Conservation (phyloP, 805 yeast genomes). For the Myxozyma neotropica region DNA sequence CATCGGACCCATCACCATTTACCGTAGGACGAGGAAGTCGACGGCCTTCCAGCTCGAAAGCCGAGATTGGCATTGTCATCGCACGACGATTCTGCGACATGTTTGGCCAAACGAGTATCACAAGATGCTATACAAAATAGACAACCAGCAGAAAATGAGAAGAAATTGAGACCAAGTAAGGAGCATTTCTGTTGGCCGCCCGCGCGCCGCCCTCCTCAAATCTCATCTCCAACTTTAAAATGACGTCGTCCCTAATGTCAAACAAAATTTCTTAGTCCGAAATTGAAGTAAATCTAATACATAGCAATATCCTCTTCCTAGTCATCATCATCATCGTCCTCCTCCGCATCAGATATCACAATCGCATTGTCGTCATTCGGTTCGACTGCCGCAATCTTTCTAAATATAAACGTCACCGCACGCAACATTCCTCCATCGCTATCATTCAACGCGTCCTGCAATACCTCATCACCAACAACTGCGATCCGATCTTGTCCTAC, state of each 20-base stretch:
- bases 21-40: conserved; percentile 11
- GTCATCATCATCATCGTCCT: background rate
- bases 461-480: conserved; percentile 17
- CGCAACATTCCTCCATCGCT: background rate
- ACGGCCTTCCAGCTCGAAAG: conserved; percentile 20
- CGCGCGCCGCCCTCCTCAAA: background rate
- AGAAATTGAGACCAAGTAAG: no score
- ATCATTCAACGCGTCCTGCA: conserved; percentile 10
- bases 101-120: background rate
- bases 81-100: background rate
- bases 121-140: no score
- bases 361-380: conserved; percentile 2
- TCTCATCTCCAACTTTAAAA: background rate
- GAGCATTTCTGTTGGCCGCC: no score
- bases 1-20: background rate
- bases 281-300: background rate
- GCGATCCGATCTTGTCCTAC: conserved; percentile 8
- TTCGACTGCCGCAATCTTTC: background rate
- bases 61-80: conserved; percentile 23
- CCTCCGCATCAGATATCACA: background rate
- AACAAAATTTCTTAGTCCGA: background rate
- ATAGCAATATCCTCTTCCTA: no score
- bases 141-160: no score
- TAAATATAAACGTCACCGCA: conserved; percentile 17
- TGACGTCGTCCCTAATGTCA: background rate